Conservation (phyloP, 2,329 filamentous ascomycete genomes). For the Botrytis deweyae region DNA sequence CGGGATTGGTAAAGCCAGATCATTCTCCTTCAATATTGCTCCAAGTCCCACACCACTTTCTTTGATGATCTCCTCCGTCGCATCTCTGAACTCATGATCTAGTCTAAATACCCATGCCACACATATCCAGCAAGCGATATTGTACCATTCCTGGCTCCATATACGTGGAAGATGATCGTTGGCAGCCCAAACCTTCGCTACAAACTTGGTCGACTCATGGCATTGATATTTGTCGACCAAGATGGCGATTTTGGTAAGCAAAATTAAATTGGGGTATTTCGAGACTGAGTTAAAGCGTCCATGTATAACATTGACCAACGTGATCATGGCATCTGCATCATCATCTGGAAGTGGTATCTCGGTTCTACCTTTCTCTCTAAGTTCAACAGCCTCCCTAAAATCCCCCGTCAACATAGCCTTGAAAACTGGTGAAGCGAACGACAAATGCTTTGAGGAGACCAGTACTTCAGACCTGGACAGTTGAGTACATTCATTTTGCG, state of each 20-base stretch:
- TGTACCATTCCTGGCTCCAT: rapidly evolving
- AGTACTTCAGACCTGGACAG: background rate
- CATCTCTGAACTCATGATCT: background rate
- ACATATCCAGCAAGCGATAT: background rate
- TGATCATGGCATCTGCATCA: background rate
- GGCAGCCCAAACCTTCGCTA: background rate
- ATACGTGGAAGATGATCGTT: rapidly evolving
- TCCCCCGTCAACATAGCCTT: conserved; percentile 10
- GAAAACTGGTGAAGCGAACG: conserved; percentile 10
- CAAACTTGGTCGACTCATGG: background rate
- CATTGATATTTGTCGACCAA: conserved; percentile 17
- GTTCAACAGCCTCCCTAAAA: background rate
- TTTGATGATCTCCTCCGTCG: background rate
- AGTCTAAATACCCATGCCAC: background rate
- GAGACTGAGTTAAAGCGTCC: background rate
- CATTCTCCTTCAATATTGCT: background rate
- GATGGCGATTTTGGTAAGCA: background rate
- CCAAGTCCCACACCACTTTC: background rate
- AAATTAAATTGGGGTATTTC: rapidly evolving
- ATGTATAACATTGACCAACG: background rate
- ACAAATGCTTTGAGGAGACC: conserved; percentile 14
- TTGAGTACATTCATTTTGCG: background rate
- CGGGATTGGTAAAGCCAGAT: background rate
- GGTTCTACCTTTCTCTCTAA: background rate
- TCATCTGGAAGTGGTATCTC: conserved; percentile 14